Base-by-base conservation (phyloP, 2,329 filamentous ascomycete species). In the Aspergillus transmontanensis region DNA sequence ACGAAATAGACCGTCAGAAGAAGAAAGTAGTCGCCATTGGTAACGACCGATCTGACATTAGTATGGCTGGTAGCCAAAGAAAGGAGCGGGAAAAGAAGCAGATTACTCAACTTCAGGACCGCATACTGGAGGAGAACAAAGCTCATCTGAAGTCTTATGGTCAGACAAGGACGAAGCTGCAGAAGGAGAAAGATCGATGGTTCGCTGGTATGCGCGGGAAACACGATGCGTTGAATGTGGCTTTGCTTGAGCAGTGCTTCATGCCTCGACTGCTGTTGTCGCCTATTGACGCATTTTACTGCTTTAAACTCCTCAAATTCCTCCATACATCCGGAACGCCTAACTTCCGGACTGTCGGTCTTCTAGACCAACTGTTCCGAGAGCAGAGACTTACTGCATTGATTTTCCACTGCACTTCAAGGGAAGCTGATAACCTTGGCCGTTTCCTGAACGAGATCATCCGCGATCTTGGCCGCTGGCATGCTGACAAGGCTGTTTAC, bases 401-500 rank as follows among this genome's bases (percentile, higher is more conserved):
- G 57, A 93, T 99, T 61, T 97, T 96, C 75, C 89, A 90, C 55
- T 96, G 91, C 75, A 96, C 94, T 0, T 90, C 94, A 28, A 90
- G 93, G 60, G 96, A 99, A 78, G 92, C 93, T 0, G 92, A 97
- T 75, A 93, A 96, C 69, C 82, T 99, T n/a, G 95, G 93, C 14
- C 91, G 92, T 28, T 98, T 99, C 77, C 80, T 99, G 60, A 92
- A 90, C 72, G 89, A 94, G 65, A 83, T 95, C 2, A 81, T 99
- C 12, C 87, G 89, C 64, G 93, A 97, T 68, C 83, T 99, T 21
- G 86, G 89, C 9, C 83, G 84, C 58, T 99, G 96, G 95, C 95
- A 98, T 77, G 86, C 86, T 28, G 90, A 93, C 74, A 89, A 90
- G 71, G 78, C 82, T 6, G 80, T 86, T 0, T 99, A 95, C 75